A percentile compares a stretch with the other conserved stretches of the same genome.
These are phyloP conservation scores for Stephania japonica DNA, from an alignment of 164 flowering plant genomes.

Conservation along the genomic window DNA sequence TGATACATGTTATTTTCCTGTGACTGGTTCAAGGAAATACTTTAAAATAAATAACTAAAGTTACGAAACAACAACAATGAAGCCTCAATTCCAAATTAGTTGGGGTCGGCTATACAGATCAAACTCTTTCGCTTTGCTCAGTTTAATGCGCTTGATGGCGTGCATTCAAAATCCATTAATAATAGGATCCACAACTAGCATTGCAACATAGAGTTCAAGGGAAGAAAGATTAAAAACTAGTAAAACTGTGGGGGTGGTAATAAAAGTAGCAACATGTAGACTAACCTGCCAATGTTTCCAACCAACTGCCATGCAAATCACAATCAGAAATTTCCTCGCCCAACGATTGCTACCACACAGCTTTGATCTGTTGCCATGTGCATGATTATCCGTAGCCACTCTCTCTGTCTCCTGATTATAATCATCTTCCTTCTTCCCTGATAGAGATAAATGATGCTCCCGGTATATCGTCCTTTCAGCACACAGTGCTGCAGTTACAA, in stretches of 20 bases:
- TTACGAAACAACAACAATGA: background rate
- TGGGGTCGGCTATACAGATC: too few species aligned
- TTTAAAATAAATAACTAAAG: background rate
- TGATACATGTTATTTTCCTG: background rate
- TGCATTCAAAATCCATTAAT: background rate
- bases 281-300: constrained; percentile 80
- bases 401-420: constrained; percentile 6
- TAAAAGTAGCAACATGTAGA: background rate
- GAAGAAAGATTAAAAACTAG: background rate
- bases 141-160: too few species aligned
- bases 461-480: constrained; percentile 50
- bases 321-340: constrained; percentile 53
- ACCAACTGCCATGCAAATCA: constrained; percentile 39
- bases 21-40: background rate
- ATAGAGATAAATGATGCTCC: constrained; percentile 35
- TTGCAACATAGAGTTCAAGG: background rate
- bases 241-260: too few species aligned
- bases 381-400: constrained; percentile 1
- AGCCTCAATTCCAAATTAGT: too few species aligned
- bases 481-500: constrained; percentile 42
- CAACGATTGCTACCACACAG: constrained; percentile 28
- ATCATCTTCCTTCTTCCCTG: constrained; percentile 82
- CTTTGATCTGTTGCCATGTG: constrained; percentile 17
- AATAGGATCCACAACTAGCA: background rate
- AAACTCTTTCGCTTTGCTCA: too few species aligned